A percentile compares a stretch with the other conserved stretches of the same genome.
Conservation (phyloP, 2,329 filamentous ascomycete genomes). For the Apiospora arundinis region DNA sequence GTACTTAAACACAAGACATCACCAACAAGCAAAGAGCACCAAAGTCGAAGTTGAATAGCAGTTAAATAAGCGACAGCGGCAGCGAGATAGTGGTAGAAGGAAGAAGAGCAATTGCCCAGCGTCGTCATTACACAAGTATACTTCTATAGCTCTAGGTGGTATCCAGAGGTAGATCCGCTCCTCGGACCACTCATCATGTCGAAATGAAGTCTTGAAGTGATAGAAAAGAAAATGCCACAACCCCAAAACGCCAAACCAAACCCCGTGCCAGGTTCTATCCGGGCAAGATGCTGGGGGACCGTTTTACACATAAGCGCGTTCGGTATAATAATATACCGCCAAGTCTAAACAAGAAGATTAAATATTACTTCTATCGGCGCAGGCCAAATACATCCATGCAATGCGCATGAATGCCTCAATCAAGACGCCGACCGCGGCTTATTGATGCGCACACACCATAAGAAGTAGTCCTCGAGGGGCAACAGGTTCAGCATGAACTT, state of each 20-base stretch:
- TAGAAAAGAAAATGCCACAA: too few relatives aligned
- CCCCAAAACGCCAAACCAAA: conserved; percentile 2
- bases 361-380: background rate
- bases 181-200: background rate
- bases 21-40: background rate
- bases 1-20: too few relatives aligned
- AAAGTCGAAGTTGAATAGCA: too few relatives aligned
- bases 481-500: conserved; percentile 66
- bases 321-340: background rate
- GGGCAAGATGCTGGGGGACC: background rate
- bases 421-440: conserved; percentile 53
- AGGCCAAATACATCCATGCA: background rate
- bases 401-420: background rate
- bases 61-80: background rate
- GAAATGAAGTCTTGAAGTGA: too few relatives aligned
- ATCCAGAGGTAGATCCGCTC: background rate
- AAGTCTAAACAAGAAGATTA: background rate
- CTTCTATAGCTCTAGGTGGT: background rate
- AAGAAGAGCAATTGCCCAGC: background rate
- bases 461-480: conserved; percentile 71
- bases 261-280: background rate
- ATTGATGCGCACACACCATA: conserved; percentile 67
- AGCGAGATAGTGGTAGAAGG: background rate
- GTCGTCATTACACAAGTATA: background rate
- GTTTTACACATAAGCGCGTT: background rate